These are phyloP conservation scores for Lipomyces sp. DNA, from an alignment of 805 yeast species.

Conservation along the genomic window DNA sequence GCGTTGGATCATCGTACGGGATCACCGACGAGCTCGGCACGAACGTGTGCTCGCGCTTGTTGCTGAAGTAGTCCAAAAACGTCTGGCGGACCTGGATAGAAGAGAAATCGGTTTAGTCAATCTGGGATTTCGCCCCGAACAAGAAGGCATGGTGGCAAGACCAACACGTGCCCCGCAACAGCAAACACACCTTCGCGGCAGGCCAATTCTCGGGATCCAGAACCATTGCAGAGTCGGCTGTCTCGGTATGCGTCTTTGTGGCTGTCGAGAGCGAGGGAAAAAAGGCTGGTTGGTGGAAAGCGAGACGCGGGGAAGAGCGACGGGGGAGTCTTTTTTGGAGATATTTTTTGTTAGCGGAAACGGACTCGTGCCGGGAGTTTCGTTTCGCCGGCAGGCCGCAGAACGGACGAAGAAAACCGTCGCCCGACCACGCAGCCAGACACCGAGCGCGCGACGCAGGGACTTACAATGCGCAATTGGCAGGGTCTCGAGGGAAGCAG, in stretches of 20 bases:
- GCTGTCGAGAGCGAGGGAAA: background rate
- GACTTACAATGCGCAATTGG: background rate
- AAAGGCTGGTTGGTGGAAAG: background rate
- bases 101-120: no score
- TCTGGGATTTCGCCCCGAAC: no score
- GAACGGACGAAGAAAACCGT: no score
- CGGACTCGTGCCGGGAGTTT: no score
- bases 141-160: background rate
- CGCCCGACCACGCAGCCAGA: no score
- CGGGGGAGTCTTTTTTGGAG: no score
- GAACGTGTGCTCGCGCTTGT: conserved; percentile 63
- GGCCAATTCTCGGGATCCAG: conserved; percentile 24
- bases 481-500: background rate
- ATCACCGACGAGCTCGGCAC: conserved; percentile 93
- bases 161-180: background rate
- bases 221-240: no score
- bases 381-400: no score
- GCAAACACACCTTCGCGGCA: conserved; percentile 18
- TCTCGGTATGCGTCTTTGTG: no score
- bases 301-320: background rate
- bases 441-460: no score
- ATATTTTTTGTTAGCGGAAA: no score
- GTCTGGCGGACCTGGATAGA: conserved; percentile 64
- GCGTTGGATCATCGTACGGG: conserved; percentile 97
- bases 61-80: conserved; percentile 75